Base-by-base conservation (phyloP, 1,284 basidiomycete genomes). In the Heterobasidion occidentale region DNA sequence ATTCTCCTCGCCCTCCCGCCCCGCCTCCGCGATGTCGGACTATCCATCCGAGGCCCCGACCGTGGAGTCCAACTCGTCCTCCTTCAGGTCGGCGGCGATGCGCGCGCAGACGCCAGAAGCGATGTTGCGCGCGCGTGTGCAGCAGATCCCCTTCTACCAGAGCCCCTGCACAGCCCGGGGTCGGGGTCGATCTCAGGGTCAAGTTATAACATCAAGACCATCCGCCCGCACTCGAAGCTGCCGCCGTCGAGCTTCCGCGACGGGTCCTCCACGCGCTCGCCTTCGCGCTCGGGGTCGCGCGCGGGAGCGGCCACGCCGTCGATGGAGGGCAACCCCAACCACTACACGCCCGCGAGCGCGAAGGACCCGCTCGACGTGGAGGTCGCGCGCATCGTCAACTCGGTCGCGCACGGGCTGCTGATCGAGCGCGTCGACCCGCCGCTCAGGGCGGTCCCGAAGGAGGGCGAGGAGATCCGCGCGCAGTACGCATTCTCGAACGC, bases 361-460 rank as follows among this genome's bases (percentile, higher is more conserved):
- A 81, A 81, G 58, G 92, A 95, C 67, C 90, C 92, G 4, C 79
- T 95, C 38, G 92, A 95, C 69, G 70, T 77, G 7, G 89, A 92
- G 67, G 83, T 95, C 42, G 89, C 88, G 4, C 71, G 73, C 36
- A 71, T 94, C 46, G 87, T 84, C 59, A 94, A 94, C 67, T 78
- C 81, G 15, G 80, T 92, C 46, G 75, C 83, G 17, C 90, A 92
- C 63, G 83, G 85, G 14, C 74, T 95, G 54, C 68, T 86, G 15
- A 77, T 94, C 55, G 86, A 90, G 64, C 84, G 93, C 2, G 74
- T 93, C 9, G 92, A 94, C 64, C 83, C 88, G 19, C 88, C 84
- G 8, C 67, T 93, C 60, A 79, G 76, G 69, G 77, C 67, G 60
- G 70, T 75, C 38, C 89, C 83, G 50, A 84, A 81, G 62, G 83